Conservation (phyloP, 352 stramenopile genomes). For the Pythium folliculosum region DNA sequence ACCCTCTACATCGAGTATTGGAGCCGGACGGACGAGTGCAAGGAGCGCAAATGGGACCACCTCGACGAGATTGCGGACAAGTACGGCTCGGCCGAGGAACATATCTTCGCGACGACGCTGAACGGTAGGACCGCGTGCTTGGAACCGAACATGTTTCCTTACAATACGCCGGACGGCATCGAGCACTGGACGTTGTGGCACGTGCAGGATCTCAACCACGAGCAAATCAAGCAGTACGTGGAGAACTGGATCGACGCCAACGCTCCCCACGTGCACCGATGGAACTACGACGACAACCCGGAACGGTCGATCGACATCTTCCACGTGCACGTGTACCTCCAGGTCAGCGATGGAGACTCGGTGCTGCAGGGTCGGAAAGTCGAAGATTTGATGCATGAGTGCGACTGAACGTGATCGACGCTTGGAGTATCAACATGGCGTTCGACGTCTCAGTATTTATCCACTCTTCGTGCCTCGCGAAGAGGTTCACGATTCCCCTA, state of each 20-base stretch:
- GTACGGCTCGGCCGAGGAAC: conserved; percentile 74
- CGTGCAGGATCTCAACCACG: conserved; percentile 68
- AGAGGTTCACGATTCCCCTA: background rate
- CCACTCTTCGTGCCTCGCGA: background rate
- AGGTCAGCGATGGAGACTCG: conserved; percentile 52
- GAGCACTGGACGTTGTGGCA: conserved; percentile 90
- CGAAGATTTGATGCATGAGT: conserved; percentile 71
- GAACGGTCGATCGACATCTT: conserved; percentile 90
- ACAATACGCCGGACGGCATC: conserved; percentile 86
- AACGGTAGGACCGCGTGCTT: conserved; percentile 80
- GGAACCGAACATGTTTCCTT: conserved; percentile 91
- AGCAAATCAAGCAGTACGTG: conserved; percentile 88
- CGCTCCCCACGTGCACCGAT: conserved; percentile 66
- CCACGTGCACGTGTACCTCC: conserved; percentile 90
- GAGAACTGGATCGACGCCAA: conserved; percentile 89
- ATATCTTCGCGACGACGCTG: conserved; percentile 82
- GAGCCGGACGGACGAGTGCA: conserved; percentile 86
- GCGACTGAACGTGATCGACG: conserved; percentile 40
- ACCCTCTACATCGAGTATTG: conserved; percentile 90
- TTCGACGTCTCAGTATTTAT: conserved; percentile 17
- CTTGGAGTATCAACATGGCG: background rate
- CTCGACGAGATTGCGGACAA: conserved; percentile 81
- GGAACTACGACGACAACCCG: conserved; percentile 90
- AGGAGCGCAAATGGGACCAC: conserved; percentile 89
- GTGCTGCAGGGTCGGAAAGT: conserved; percentile 67